Conservation (phyloP, 1,284 basidiomycete species). For the Lignosus rhinocerotis region DNA sequence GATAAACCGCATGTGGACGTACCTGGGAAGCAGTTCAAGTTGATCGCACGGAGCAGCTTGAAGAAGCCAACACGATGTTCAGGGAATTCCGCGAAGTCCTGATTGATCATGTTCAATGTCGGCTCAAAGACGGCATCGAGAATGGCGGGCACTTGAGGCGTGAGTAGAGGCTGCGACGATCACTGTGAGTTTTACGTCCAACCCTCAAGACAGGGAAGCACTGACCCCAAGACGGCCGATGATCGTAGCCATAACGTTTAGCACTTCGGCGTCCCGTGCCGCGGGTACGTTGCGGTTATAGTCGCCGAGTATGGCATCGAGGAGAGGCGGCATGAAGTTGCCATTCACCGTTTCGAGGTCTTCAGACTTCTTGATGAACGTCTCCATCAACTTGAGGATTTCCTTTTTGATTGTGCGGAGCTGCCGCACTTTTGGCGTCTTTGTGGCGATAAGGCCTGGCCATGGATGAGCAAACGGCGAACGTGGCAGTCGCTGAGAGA, state of each 20-base stretch:
- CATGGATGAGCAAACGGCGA: neutral
- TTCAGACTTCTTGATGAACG: constrained; percentile 95
- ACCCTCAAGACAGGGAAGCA: neutral
- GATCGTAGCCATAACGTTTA: constrained; percentile 99
- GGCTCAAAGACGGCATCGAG: constrained; percentile 98
- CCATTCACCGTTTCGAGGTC: constrained; percentile 91
- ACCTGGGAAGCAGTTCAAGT: constrained; percentile 96
- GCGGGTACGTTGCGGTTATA: constrained; percentile 94
- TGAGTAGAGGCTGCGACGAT: constrained; percentile 67
- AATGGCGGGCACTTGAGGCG: constrained; percentile 94
- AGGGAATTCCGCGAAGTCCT: constrained; percentile 97
- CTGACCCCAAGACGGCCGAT: constrained; percentile 83
- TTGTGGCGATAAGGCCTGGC: constrained; percentile 88
- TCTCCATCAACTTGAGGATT: constrained; percentile 96
- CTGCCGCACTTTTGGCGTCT: constrained; percentile 95
- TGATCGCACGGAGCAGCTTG: constrained; percentile 92
- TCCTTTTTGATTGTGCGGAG: constrained; percentile 99
- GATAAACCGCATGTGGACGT: constrained; percentile 23
- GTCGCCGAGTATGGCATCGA: constrained; percentile 97
- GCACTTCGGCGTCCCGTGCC: constrained; percentile 95
- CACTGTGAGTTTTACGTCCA: neutral
- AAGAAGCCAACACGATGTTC: constrained; percentile 99
- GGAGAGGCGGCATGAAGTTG: constrained; percentile 92
- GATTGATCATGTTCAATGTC: constrained; percentile 98
- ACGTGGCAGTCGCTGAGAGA: neutral